These are phyloP conservation scores for Micromonas pusilla DNA, from an alignment of 139 green algal species.

Conservation along the genomic window DNA sequence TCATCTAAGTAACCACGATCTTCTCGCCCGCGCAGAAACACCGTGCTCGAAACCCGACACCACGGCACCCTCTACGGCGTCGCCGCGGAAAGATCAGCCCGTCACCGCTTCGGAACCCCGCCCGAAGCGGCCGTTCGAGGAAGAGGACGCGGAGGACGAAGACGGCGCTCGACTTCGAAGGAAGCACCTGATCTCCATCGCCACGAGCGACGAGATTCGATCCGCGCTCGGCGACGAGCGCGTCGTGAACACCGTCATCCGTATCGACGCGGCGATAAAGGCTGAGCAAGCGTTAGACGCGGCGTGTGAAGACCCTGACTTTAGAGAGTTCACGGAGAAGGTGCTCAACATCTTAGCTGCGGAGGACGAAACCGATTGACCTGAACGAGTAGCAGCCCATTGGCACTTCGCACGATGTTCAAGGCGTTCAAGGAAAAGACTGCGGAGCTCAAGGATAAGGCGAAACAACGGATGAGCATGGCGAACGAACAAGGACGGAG, in stretches of 20 bases:
- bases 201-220: not conserved
- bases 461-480: not conserved
- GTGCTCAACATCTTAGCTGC: not conserved
- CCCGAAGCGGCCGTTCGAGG: not conserved
- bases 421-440: constrained; percentile 7
- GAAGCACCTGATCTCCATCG: not conserved
- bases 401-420: not conserved
- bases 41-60: not conserved
- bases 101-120: not conserved
- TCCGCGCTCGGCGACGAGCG: not conserved
- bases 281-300: not conserved
- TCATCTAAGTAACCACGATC: too few species aligned
- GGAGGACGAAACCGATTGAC: not conserved
- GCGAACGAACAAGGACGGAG: not conserved
- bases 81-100: too few species aligned
- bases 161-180: not conserved
- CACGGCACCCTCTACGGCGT: too few species aligned
- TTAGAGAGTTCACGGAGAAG: not conserved
- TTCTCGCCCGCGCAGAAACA: not conserved
- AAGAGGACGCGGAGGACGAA: not conserved
- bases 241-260: not conserved
- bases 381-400: not conserved
- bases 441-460: not conserved
- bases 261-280: not conserved
- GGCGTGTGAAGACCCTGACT: not conserved